phyloP scores from a whole-genome alignment of 371 early-diverging fungal species.

The Mortierella polycephala region DNA sequence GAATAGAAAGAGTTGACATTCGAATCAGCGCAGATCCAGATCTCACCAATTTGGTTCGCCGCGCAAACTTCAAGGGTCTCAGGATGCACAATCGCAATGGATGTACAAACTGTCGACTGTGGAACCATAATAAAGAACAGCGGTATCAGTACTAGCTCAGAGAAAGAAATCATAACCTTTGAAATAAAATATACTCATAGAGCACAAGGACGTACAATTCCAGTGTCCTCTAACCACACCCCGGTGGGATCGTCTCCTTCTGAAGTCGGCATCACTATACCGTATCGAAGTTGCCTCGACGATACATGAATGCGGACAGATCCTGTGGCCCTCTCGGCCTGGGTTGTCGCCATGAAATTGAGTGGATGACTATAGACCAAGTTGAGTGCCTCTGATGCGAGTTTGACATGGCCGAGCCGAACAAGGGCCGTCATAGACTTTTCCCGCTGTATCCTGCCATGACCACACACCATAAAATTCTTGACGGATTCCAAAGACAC shows the following conservation, averaged over 20 bases:
- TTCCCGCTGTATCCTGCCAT: constrained; percentile 67
- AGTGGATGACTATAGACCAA: constrained; percentile 45
- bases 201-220: constrained; percentile 27
- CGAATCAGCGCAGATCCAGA: constrained; percentile 82
- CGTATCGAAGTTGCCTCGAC: constrained; percentile 37
- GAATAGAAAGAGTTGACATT: constrained; percentile 53
- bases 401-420: constrained; percentile 25
- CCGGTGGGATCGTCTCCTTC: constrained; percentile 53
- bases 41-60: constrained; percentile 83
- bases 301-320: constrained; percentile 44
- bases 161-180: not conserved
- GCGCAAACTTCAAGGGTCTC: constrained; percentile 61
- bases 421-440: constrained; percentile 18
- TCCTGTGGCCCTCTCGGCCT: constrained; percentile 29
- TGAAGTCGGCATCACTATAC: constrained; percentile 30
- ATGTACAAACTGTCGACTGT: constrained; percentile 37
- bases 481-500: constrained; percentile 69
- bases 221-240: constrained; percentile 49
- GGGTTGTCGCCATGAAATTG: constrained; percentile 42
- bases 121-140: not conserved
- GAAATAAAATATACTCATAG: not conserved
- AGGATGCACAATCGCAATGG: constrained; percentile 54
- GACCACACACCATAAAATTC: constrained; percentile 75
- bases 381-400: constrained; percentile 29
- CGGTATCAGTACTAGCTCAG: not conserved